Evolutionary conservation across 2,329 filamentous ascomycete species (phyloP), one percentile per base, ranked within the genome.

Genomic region (Blastomyces emzantsi): DNA sequence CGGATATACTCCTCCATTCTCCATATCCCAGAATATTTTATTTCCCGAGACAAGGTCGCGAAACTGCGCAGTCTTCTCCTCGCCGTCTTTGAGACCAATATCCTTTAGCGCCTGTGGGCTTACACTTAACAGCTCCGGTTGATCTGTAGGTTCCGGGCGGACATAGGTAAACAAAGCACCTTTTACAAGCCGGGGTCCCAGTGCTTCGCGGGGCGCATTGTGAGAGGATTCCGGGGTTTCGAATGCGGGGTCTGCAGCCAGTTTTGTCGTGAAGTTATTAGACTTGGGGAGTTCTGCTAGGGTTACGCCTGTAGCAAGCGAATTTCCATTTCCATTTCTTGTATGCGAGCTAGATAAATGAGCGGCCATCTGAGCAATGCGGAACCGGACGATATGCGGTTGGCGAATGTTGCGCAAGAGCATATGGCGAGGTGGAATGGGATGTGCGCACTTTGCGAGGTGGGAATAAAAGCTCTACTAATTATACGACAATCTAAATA

Each of bases 121-220:
- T 1, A 96, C 87, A 7, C 85, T 89, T 1, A 97, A 82, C 19
- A 99, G 80, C 72, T 97, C 90, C 0, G 91, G 85, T 28, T 88
- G 83, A 66, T 87, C 80, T 33, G 87, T 83, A 25, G 81, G 76
- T 70, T 93, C 89, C 0, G 94, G 94, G 3, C 92, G 86, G 25
- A 99, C 92, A 81, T 88, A 99, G 9, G 92, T 96, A 77, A 90
- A 99, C 60, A 93, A 78, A 3, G 94, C 93, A 64, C 87, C 85
- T 73, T 88, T 90, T 51, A 99, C 94, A 74, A 91, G 82, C 59
- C 92, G 88, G 19, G 94, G 93, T 0, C 84, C 83, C 59, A 97
- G 87, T 45, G 87, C 79, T 63, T 88, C 83, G 70, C 93, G 86
- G 1, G 91, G 88, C 0, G 90, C 91, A 69, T 85, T 83, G 75